phyloP scores from a whole-genome alignment of 768 basidiomycete species.

The Termitomyces heimii region DNA sequence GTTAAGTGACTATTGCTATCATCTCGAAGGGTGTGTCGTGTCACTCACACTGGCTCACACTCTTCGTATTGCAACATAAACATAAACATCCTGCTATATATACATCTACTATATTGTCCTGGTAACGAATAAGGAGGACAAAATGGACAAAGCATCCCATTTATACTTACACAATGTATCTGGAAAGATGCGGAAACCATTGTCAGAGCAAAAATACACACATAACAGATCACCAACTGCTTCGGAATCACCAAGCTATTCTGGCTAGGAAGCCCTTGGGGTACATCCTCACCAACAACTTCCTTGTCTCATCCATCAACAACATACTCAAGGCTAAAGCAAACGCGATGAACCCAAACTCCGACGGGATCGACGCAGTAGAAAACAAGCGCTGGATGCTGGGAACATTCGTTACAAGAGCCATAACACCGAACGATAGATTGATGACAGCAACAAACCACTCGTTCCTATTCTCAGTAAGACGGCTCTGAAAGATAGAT shows the following conservation, averaged over 20 bases:
- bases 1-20: too few species aligned
- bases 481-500: not conserved
- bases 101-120: not conserved
- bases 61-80: not conserved
- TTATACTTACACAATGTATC: not conserved
- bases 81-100: not conserved
- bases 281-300: not conserved
- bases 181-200: not conserved
- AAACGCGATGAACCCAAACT: not conserved
- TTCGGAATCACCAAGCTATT: slow-evolving; percentile 13
- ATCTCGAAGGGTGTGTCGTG: not conserved
- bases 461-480: not conserved
- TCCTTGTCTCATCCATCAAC: not conserved
- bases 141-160: not conserved
- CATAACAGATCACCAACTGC: not conserved
- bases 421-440: not conserved
- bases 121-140: not conserved
- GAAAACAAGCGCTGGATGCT: not conserved
- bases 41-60: not conserved
- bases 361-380: not conserved
- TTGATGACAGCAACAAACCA: not conserved
- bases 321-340: not conserved
- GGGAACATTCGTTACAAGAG: not conserved
- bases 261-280: slow-evolving; percentile 6
- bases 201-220: not conserved